Conservation (phyloP, 129 eudicot genomes). For the Lonicera japonica region DNA sequence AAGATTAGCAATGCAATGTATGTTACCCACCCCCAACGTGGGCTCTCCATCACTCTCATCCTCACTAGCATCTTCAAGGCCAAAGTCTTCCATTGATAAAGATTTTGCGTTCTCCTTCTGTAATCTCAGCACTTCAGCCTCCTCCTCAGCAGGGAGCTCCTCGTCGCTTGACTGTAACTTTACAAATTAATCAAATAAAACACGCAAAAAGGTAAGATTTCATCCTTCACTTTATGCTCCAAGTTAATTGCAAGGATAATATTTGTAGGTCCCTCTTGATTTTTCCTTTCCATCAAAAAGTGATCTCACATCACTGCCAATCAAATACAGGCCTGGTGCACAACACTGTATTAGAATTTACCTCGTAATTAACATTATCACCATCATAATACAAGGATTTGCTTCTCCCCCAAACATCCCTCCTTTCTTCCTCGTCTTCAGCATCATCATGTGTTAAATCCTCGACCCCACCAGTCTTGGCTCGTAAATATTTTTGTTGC, state of each 20-base stretch:
- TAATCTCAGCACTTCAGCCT: constrained; percentile 64
- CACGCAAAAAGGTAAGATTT: constrained; percentile 5
- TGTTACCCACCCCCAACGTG: constrained; percentile 55
- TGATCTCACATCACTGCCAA: no score
- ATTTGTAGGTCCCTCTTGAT: not conserved
- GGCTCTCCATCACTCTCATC: constrained; percentile 65
- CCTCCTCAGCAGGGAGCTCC: constrained; percentile 47
- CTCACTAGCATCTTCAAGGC: constrained; percentile 49
- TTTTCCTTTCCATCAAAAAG: no score
- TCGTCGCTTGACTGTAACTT: constrained; percentile 67
- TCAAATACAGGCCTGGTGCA: not conserved
- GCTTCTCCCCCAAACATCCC: constrained; percentile 48
- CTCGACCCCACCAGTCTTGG: constrained; percentile 59
- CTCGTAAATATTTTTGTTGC: constrained; percentile 49
- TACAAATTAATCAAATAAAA: not conserved
- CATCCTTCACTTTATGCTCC: not conserved
- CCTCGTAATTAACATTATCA: constrained; percentile 38
- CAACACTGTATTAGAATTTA: constrained; percentile 5
- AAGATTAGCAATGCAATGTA: not conserved
- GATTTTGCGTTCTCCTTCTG: constrained; percentile 43
- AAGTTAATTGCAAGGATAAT: not conserved
- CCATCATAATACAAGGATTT: constrained; percentile 32
- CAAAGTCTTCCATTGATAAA: constrained; percentile 58
- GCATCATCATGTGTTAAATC: constrained; percentile 69
- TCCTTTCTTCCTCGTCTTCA: constrained; percentile 56